phyloP scores from a whole-genome alignment of 441 rosid genomes.

The Gossypium schwendimanii region DNA sequence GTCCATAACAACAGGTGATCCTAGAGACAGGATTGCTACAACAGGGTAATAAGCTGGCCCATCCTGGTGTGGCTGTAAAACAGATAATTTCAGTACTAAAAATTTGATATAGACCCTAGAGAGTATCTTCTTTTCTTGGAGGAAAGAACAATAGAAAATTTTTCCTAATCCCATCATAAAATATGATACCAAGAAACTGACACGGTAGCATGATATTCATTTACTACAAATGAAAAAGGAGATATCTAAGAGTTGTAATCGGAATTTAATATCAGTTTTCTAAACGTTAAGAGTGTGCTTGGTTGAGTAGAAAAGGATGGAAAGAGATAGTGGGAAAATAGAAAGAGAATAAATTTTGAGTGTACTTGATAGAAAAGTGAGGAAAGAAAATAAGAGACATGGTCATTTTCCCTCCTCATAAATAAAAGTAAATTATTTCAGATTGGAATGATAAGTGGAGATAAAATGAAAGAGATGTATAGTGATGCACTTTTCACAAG shows the following conservation, averaged over 20 bases:
- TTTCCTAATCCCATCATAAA: neutral
- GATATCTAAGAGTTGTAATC: neutral
- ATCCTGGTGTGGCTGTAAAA: slow-evolving; percentile 81
- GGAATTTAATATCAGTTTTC: neutral
- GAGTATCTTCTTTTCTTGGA: no score
- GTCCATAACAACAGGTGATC: slow-evolving; percentile 76
- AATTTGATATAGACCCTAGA: neutral
- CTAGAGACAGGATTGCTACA: slow-evolving; percentile 78
- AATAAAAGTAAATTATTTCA: no score
- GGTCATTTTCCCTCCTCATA: no score
- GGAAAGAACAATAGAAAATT: no score
- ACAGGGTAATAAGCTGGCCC: slow-evolving; percentile 91
- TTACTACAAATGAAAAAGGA: neutral
- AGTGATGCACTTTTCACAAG: no score
- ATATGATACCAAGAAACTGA: slow-evolving; percentile 7
- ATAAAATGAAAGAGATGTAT: no score
- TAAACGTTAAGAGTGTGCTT: neutral
- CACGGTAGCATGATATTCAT: neutral
- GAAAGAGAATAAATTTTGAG: no score
- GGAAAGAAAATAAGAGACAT: no score
- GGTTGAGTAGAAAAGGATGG: no score
- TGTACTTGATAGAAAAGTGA: no score
- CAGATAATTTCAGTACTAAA: slow-evolving; percentile 16
- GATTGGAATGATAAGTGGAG: no score
- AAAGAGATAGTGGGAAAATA: no score